These are phyloP conservation scores for Lepidium africanum DNA, from an alignment of 345 rosid genomes.

Conservation along the genomic window DNA sequence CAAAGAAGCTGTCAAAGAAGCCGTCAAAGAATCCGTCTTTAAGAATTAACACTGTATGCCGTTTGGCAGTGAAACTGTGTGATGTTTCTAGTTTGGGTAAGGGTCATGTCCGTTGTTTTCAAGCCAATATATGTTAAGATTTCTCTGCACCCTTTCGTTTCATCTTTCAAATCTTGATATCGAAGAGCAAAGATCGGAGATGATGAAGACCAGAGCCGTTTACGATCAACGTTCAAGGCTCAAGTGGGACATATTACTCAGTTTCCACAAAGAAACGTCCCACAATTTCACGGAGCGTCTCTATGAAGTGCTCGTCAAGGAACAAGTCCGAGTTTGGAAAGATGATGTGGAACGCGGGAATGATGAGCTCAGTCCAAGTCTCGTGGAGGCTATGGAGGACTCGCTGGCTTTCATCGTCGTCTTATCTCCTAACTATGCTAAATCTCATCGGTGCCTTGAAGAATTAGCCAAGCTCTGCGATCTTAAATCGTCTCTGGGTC, in stretches of 20 bases:
- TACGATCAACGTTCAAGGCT: constrained; percentile 24
- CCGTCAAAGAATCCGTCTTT: neutral
- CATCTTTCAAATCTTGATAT: neutral
- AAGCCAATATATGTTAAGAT: neutral
- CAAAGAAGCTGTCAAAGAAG: too few species aligned
- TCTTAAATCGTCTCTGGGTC: neutral
- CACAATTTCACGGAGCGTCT: constrained; percentile 27
- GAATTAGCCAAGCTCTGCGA: constrained; percentile 42
- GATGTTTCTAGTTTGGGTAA: neutral
- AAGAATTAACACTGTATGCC: neutral
- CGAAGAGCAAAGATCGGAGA: constrained; percentile 3
- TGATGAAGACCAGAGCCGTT: neutral
- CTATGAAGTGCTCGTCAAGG: constrained; percentile 4
- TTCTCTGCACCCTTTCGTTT: neutral
- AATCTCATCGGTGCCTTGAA: constrained; percentile 44
- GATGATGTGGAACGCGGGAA: constrained; percentile 22
- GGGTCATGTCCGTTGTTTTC: neutral
- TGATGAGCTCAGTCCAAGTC: constrained; percentile 28
- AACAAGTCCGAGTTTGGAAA: constrained; percentile 29
- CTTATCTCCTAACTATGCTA: constrained; percentile 34
- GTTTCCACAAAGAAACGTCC: constrained; percentile 42
- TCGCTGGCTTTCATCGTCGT: constrained; percentile 34
- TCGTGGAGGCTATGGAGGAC: constrained; percentile 43
- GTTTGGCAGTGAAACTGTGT: neutral
- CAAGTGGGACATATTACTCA: constrained; percentile 51